These are phyloP conservation scores for Casuarina equisetifolia DNA, from an alignment of 306 rosid genomes.

Conservation along the genomic window DNA sequence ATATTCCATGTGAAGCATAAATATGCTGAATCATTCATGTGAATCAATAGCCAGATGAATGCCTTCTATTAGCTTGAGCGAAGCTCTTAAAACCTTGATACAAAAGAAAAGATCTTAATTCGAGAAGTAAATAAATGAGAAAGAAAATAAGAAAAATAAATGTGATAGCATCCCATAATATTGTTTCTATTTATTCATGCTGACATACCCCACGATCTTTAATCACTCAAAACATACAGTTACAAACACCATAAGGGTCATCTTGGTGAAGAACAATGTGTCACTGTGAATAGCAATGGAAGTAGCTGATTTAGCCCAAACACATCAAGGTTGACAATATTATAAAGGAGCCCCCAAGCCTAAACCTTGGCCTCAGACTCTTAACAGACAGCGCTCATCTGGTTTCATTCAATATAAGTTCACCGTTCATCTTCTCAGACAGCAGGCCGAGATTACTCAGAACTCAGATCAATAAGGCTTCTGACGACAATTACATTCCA, in stretches of 20 bases:
- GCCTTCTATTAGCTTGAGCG: not conserved
- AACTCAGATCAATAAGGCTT: not conserved
- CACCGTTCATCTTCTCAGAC: not conserved
- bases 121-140: not conserved
- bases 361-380: not conserved
- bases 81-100: not conserved
- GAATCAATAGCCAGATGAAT: not conserved
- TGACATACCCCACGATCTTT: not conserved
- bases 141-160: not conserved
- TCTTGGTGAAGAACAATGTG: not conserved
- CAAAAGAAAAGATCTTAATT: not conserved
- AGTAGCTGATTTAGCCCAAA: not conserved
- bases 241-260: not conserved
- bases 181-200: not conserved
- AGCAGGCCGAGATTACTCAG: not conserved
- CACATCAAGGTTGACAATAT: not conserved
- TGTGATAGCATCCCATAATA: not conserved
- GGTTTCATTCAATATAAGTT: not conserved
- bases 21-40: not conserved
- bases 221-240: not conserved
- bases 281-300: not conserved
- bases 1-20: not conserved
- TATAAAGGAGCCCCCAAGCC: not conserved
- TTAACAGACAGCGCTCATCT: not conserved
- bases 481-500: not conserved